phyloP scores from a whole-genome alignment of 441 rosid genomes.

The Pelargonium myrrhifolium region DNA sequence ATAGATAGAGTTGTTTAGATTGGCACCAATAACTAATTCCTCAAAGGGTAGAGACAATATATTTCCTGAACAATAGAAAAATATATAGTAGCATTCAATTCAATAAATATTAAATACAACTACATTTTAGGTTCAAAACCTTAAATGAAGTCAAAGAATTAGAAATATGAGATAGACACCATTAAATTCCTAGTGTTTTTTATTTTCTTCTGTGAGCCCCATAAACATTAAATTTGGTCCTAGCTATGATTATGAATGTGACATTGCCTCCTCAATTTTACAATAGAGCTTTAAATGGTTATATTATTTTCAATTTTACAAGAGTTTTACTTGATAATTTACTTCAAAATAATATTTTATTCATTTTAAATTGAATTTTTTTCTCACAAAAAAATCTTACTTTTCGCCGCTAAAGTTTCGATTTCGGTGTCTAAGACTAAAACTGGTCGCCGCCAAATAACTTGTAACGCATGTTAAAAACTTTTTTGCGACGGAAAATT shows the following conservation, averaged over 20 bases:
- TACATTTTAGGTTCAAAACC: neutral
- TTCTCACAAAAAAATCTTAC: too few species aligned
- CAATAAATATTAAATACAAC: neutral
- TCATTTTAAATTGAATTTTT: too few species aligned
- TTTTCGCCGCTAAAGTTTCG: too few species aligned
- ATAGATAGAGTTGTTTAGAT: neutral
- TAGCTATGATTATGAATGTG: neutral
- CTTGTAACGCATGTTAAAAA: too few species aligned
- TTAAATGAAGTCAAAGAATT: conserved; percentile 1
- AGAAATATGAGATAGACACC: neutral
- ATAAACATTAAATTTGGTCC: neutral
- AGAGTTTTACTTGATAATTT: too few species aligned
- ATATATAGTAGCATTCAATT: neutral
- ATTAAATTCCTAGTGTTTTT: neutral
- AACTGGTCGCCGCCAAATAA: too few species aligned
- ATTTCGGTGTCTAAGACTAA: too few species aligned
- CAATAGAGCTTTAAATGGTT: too few species aligned
- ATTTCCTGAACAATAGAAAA: neutral
- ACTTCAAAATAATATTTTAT: too few species aligned
- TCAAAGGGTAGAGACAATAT: neutral
- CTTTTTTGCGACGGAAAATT: too few species aligned
- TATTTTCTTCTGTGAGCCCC: neutral
- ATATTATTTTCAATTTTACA: too few species aligned
- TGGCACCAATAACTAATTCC: neutral
- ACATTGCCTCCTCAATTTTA: neutral